These are phyloP conservation scores for Xylaria longipes DNA, from an alignment of 495 filamentous ascomycete species.

Conservation along the genomic window DNA sequence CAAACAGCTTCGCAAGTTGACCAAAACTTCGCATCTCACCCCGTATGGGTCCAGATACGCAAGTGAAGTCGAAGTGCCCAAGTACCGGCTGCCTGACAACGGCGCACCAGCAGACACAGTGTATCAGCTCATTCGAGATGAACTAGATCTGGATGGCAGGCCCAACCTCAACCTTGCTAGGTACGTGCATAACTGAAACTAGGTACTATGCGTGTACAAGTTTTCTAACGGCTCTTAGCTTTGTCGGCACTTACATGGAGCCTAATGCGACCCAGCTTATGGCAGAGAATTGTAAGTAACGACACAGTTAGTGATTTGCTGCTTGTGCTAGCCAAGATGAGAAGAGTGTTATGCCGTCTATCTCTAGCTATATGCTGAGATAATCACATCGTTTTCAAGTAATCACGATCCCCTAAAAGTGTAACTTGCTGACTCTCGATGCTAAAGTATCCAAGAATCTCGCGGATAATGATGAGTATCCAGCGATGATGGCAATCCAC, in stretches of 20 bases:
- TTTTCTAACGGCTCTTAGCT: conserved; percentile 45
- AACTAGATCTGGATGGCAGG: conserved; percentile 75
- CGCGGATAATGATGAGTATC: conserved; percentile 77
- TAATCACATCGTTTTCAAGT: neutral
- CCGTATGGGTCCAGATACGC: conserved; percentile 71
- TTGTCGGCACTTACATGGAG: conserved; percentile 78
- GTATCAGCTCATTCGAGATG: conserved; percentile 74
- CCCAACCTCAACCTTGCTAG: conserved; percentile 74
- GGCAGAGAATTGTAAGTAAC: conserved; percentile 60
- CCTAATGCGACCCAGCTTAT: conserved; percentile 68
- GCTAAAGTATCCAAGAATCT: conserved; percentile 64
- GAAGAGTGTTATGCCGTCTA: neutral
- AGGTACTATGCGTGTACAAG: neutral
- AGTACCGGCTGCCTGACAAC: conserved; percentile 67
- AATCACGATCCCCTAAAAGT: neutral
- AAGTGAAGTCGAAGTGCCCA: conserved; percentile 66
- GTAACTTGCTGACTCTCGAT: conserved; percentile 1
- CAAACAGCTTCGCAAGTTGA: conserved; percentile 48
- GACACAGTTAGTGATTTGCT: neutral
- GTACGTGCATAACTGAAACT: conserved; percentile 28
- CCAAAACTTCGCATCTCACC: conserved; percentile 59
- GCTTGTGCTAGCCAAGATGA: neutral
- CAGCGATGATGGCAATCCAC: conserved; percentile 75
- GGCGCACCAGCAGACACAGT: conserved; percentile 69
- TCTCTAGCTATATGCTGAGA: neutral